phyloP scores from a whole-genome alignment of 2,329 filamentous ascomycete genomes.

The Fusarium acutatum region DNA sequence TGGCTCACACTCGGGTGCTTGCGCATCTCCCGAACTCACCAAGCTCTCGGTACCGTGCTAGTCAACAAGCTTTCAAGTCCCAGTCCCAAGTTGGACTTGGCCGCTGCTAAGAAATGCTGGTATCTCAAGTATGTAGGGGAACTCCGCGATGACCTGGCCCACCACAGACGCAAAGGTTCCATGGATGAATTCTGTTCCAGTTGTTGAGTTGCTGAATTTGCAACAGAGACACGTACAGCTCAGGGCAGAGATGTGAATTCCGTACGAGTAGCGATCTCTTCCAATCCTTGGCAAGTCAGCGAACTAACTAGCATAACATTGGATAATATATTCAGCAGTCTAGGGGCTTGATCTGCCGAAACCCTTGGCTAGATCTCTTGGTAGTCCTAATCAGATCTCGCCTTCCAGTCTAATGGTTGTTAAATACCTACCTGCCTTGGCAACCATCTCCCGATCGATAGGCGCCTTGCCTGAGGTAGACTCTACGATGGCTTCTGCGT shows the following conservation, averaged over 20 bases:
- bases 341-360: not conserved
- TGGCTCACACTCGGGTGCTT: slow-evolving; percentile 20
- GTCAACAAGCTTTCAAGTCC: slow-evolving; percentile 3
- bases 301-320: not conserved
- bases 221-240: not conserved
- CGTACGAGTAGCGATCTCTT: not conserved
- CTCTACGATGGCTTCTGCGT: slow-evolving; percentile 15
- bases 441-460: not conserved
- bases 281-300: not conserved
- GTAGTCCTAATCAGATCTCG: not conserved
- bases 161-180: not conserved
- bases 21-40: slow-evolving; percentile 32
- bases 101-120: slow-evolving; percentile 3
- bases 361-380: not conserved
- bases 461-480: not conserved
- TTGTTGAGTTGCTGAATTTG: not conserved
- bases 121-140: not conserved
- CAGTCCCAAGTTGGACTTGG: slow-evolving; percentile 15
- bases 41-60: slow-evolving; percentile 12
- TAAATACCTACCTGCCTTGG: not conserved
- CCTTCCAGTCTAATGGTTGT: not conserved
- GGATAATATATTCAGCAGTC: not conserved
- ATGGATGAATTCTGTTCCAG: not conserved
- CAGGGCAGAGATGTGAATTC: not conserved
- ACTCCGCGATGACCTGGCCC: not conserved